Evolutionary conservation across 495 filamentous ascomycete species (phyloP), one percentile per base, ranked within the genome.

Genomic region (Aspergillus baeticus): DNA sequence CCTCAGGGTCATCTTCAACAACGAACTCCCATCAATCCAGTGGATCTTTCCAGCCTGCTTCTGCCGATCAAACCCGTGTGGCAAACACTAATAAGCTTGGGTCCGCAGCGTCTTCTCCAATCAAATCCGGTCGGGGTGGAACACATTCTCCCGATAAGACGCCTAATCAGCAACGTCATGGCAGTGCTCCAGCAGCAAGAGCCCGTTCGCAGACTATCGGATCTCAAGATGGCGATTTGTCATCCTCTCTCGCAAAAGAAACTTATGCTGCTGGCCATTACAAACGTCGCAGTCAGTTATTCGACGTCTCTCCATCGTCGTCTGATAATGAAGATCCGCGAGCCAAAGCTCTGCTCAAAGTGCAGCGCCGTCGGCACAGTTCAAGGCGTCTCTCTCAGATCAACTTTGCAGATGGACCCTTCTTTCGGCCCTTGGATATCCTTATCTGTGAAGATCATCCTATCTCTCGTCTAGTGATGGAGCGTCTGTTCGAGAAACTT

Each of bases 401-500:
- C 54, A 89, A 84, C 52, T 65, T 94, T 31, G 79, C 84, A 29
- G 91, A 92, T 57, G 88, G 89, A 0, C 95, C 95, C 11, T 73
- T 85, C 34, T 98, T 96, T 71, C 85, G 95, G 18, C 90, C 94
- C 44, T 71, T 98, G 36, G 92, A 98, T 71, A 88, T 98, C 17
- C 80, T 98, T 26, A 92, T 98, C 49, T 98, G 94, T 69, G 94
- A 98, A 73, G 95, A 98, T 69, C 94, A 98, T 66, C 95, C 95
- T 1, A 91, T 98, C n/a, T 96, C 93, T 14, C 83, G 92, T 42
- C 79, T 98, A 70, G 92, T 98, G 20, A 96, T 98, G 94, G 94
- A 98, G 66, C 90, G 92, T 55, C 74, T 98, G 6, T 84, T 98
- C 41, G 95, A 98, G 70, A 98, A 96, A 72, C 80, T 98, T 34